Conservation (phyloP, 2,329 filamentous ascomycete species). For the Fusarium proliferatum region DNA sequence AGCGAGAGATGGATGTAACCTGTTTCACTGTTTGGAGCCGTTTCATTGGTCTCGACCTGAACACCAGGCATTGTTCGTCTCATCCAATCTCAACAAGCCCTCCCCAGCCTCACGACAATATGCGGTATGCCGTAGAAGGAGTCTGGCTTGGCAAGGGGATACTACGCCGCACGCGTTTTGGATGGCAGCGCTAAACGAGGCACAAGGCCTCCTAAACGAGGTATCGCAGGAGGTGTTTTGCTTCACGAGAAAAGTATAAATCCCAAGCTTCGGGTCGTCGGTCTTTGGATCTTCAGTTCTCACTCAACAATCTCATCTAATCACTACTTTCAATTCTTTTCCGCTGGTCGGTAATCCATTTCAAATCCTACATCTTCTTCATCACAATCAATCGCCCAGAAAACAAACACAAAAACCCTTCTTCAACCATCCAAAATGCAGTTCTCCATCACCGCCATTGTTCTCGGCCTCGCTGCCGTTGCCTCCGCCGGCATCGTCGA, state of each 20-base stretch:
- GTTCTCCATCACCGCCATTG: slow-evolving; percentile 11
- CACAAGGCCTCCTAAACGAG: not conserved
- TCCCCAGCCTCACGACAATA: not conserved
- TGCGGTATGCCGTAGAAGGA: not conserved
- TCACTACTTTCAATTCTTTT: slow-evolving; percentile 14
- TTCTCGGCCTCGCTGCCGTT: slow-evolving; percentile 17
- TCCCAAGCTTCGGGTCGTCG: not conserved
- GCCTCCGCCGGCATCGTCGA: slow-evolving; percentile 12
- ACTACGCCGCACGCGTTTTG: not conserved
- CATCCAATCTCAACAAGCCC: not conserved
- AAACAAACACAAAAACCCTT: not conserved
- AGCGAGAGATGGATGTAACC: not conserved
- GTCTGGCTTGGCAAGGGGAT: not conserved
- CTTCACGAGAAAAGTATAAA: slow-evolving; percentile 10
- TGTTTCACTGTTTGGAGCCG: not conserved
- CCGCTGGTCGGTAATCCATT: slow-evolving; percentile 24
- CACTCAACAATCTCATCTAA: slow-evolving; percentile 9
- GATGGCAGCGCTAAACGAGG: not conserved
- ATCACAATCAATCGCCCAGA: not conserved
- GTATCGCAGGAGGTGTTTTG: not conserved
- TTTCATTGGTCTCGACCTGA: not conserved
- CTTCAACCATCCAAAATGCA: slow-evolving; percentile 8
- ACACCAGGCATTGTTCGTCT: slow-evolving; percentile 3
- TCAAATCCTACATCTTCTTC: slow-evolving; percentile 1
- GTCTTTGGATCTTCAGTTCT: slow-evolving; percentile 9